A percentile compares a stretch with the other conserved stretches of the same genome.
phyloP scores from a whole-genome alignment of 2,329 filamentous ascomycete species.

The Bimuria novae-zelandiae region DNA sequence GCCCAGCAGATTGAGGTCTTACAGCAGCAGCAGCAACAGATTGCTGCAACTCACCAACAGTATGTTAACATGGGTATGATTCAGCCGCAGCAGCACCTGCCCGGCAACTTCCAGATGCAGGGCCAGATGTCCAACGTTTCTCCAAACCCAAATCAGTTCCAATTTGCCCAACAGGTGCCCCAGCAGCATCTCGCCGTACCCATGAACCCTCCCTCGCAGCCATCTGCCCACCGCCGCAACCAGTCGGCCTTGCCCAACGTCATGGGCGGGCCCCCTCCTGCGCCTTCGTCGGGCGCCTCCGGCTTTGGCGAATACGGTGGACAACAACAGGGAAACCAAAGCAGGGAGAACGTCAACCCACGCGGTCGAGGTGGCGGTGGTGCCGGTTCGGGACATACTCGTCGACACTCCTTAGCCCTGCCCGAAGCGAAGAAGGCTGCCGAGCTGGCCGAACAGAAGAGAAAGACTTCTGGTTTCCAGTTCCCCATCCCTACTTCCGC shows the following conservation, averaged over 20 bases:
- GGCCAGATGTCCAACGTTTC: conserved; percentile 77
- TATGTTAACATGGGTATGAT: conserved; percentile 98
- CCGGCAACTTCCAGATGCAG: conserved; percentile 63
- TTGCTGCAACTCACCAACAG: conserved; percentile 94
- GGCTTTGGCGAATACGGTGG: conserved; percentile 81
- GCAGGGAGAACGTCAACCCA: conserved; percentile 69
- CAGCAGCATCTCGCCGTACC: conserved; percentile 67
- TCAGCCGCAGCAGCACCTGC: conserved; percentile 79
- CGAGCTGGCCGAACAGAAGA: conserved; percentile 94
- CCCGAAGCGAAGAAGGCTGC: conserved; percentile 98
- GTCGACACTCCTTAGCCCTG: conserved; percentile 90
- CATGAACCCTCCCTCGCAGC: conserved; percentile 77
- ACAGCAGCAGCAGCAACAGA: conserved; percentile 97
- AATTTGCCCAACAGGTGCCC: conserved; percentile 72
- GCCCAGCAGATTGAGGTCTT: conserved; percentile 97
- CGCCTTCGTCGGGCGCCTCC: conserved; percentile 85
- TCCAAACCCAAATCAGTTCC: conserved; percentile 78
- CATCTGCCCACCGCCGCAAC: conserved; percentile 91
- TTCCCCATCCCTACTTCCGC: conserved; percentile 78
- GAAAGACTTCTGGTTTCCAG: conserved; percentile 91
- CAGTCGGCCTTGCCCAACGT: conserved; percentile 95
- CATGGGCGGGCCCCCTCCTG: conserved; percentile 81
- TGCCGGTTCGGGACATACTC: conserved; percentile 76
- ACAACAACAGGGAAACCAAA: conserved; percentile 61
- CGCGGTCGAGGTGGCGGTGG: conserved; percentile 75